A percentile compares a stretch with the other conserved stretches of the same genome.
phyloP scores from a whole-genome alignment of 169 alveolate species.

The Eimeria praecox region DNA sequence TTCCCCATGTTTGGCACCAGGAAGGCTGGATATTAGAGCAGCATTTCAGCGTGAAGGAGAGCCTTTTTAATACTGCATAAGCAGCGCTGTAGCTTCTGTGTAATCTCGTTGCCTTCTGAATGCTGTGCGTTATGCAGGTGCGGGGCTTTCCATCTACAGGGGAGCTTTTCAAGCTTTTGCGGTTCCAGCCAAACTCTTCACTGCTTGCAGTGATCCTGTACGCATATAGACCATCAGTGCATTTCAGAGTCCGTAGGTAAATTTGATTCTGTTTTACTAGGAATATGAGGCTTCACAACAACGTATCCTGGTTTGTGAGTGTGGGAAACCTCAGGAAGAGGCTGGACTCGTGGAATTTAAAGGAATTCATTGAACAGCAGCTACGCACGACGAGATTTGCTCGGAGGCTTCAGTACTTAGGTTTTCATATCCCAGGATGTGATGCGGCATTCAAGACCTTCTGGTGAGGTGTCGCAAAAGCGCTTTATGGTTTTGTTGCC shows the following conservation, averaged over 20 bases:
- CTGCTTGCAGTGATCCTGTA: constrained; percentile 68
- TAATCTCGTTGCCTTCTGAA: background rate
- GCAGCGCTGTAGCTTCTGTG: background rate
- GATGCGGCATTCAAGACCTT: constrained; percentile 63
- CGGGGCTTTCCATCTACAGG: constrained; percentile 69
- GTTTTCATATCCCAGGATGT: constrained; percentile 49
- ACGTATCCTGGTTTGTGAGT: background rate
- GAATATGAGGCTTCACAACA: background rate
- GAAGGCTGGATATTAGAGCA: background rate
- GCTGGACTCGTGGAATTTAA: constrained; percentile 48
- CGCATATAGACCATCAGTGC: background rate
- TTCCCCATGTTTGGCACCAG: background rate
- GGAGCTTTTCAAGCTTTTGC: constrained; percentile 52
- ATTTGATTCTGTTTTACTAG: background rate
- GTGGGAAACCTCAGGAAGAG: constrained; percentile 21
- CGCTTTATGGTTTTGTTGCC: background rate
- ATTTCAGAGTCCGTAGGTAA: background rate
- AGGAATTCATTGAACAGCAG: constrained; percentile 58
- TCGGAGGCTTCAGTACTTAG: constrained; percentile 45
- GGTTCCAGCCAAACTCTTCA: constrained; percentile 71
- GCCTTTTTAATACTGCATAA: background rate
- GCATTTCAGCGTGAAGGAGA: background rate
- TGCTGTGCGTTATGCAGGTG: constrained; percentile 32
- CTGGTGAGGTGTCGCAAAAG: constrained; percentile 5
- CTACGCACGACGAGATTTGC: constrained; percentile 23